Evolutionary conservation across 768 basidiomycete genomes (phyloP), one percentile per base, ranked within the genome.

Genomic region (Fistulinella prunicolor): DNA sequence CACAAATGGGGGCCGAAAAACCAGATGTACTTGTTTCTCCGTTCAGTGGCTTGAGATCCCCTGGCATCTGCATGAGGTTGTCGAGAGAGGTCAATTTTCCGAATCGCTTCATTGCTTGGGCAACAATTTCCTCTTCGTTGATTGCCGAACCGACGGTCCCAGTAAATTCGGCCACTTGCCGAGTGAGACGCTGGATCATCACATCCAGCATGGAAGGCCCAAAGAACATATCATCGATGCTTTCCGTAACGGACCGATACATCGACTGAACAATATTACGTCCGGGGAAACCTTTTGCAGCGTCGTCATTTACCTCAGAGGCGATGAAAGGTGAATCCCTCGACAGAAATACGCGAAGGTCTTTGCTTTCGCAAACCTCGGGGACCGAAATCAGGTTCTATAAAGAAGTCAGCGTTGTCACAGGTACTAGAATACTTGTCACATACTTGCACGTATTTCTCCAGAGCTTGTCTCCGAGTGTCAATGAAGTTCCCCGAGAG

Each of bases 201-300:
- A 94, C 86, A 63, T 97, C 94, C 37, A 97, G 70, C 91, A 96
- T 94, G 1, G 92, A 94, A 3, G 89, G 94, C 3, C 91, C 94
- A 55, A 95, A 92, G 69, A 95, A 86, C 80, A 96, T 91, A 66
- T 98, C 96, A 65, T 99, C 96, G 59, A 98, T 85, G 64, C 93
- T 94, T 54, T 91, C 89, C 6, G 95, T 82, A 38, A 99, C 89
- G 21, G 92, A 90, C 24, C 86, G 84, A 63, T 95, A 98, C 48
- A 99, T 79, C 20, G 83, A 86, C 46, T 85, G 85, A 44, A 97
- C 89, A 30, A 96, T 75, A 47, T 82, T 83, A 13, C 81, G 81
- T 7, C 86, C 85, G 17, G 85, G 82, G 58, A 86, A 84, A 0
- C 73, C 62, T 63, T 84, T 80, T 10, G 12, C 50, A 55, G n/a